Percentiles rank a stretch among this genome's conserved stretches.
Evolutionary conservation across 805 yeast species (phyloP).

Genomic region (Candida berthetii): DNA sequence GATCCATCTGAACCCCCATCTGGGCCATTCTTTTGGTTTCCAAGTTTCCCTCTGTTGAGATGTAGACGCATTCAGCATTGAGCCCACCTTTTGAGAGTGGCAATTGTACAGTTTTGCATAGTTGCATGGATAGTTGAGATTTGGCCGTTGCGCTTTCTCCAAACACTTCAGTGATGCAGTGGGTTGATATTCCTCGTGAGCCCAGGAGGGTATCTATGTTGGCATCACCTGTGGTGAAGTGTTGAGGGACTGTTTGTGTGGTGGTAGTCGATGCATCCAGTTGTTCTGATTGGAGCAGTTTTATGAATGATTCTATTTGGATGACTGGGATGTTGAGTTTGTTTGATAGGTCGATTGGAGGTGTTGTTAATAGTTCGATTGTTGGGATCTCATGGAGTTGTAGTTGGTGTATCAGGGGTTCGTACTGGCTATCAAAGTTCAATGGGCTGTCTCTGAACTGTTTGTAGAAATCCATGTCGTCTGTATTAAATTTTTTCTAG

Average conservation of each 20-base stretch:
- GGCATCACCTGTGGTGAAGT: constrained; percentile 48
- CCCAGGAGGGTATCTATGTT: constrained; percentile 41
- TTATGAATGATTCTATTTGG: constrained; percentile 24
- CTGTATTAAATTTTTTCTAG: too few species aligned
- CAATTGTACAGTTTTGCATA: constrained; percentile 54
- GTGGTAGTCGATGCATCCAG: background rate
- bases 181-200: constrained; percentile 53
- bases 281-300: constrained; percentile 11
- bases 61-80: constrained; percentile 50
- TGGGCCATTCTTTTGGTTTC: constrained; percentile 61
- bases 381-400: constrained; percentile 26
- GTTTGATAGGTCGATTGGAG: constrained; percentile 26
- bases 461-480: constrained; percentile 36
- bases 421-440: constrained; percentile 26
- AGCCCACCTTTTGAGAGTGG: constrained; percentile 42
- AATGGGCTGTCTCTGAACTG: constrained; percentile 30
- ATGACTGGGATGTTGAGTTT: constrained; percentile 24
- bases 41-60: constrained; percentile 72
- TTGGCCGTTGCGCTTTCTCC: constrained; percentile 89
- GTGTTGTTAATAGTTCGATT: constrained; percentile 33
- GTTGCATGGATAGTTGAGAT: constrained; percentile 68
- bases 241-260: too few species aligned
- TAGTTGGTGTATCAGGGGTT: constrained; percentile 21
- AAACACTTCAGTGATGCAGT: constrained; percentile 63
- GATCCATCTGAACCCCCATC: constrained; percentile 32